These are phyloP conservation scores for Trichosporon faecale DNA, from an alignment of 1,284 basidiomycete genomes.

Conservation along the genomic window DNA sequence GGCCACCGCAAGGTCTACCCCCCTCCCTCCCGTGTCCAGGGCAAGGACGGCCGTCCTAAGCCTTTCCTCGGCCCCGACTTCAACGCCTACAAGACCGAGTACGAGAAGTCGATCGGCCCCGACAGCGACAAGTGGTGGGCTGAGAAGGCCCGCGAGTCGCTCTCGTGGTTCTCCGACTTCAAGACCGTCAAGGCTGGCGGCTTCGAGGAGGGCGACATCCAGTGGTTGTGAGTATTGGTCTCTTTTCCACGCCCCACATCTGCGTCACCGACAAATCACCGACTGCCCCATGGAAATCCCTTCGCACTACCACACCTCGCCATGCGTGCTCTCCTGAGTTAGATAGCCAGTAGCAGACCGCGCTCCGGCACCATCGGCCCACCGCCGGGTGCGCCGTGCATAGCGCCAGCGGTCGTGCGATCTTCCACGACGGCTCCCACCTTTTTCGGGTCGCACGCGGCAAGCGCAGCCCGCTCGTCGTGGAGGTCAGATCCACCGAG, in stretches of 20 bases:
- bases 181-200: constrained; percentile 78
- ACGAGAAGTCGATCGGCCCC: constrained; percentile 68
- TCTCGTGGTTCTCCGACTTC: constrained; percentile 92
- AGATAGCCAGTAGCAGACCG: constrained; percentile 1
- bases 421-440: not conserved
- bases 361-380: not conserved
- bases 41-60: constrained; percentile 40
- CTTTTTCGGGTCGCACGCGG: not conserved
- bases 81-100: constrained; percentile 66
- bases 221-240: constrained; percentile 68
- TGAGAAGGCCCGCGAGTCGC: constrained; percentile 72
- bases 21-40: constrained; percentile 44
- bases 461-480: not conserved
- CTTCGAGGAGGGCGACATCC: constrained; percentile 83
- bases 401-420: not conserved
- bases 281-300: not conserved
- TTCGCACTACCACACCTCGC: not conserved
- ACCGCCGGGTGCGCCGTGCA: not conserved
- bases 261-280: constrained; percentile 3
- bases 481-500: not conserved
- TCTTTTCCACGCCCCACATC: not conserved
- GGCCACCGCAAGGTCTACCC: constrained; percentile 39
- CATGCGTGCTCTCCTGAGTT: not conserved
- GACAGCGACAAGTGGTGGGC: constrained; percentile 84
- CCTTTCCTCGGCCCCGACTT: constrained; percentile 73